phyloP scores from a whole-genome alignment of 495 filamentous ascomycete genomes.

The Articulospora tetracladia region DNA sequence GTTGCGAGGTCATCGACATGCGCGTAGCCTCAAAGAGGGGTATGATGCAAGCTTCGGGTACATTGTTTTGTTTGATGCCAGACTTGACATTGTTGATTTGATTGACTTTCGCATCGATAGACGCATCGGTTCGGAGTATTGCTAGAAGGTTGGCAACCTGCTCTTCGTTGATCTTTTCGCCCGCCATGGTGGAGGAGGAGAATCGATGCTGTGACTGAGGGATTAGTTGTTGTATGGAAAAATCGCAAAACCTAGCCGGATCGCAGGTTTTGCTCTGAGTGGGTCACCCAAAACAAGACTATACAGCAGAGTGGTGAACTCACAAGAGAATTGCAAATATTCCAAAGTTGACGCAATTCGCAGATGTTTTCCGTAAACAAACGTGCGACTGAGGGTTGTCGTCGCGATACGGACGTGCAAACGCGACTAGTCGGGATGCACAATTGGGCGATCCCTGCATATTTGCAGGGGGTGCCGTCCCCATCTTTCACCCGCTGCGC shows the following conservation, averaged over 20 bases:
- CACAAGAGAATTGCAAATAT: background rate
- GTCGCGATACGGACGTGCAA: background rate
- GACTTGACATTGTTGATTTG: conserved; percentile 72
- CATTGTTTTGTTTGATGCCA: conserved; percentile 83
- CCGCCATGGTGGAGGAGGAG: conserved; percentile 31
- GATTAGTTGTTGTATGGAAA: background rate
- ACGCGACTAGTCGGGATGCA: background rate
- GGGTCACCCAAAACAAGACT: background rate
- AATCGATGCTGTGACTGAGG: conserved; percentile 9
- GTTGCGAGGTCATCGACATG: conserved; percentile 64
- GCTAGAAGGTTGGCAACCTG: conserved; percentile 62
- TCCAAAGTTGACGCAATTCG: background rate
- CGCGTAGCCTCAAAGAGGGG: conserved; percentile 72
- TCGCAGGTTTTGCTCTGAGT: background rate
- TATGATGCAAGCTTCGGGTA: conserved; percentile 67
- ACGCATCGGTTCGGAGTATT: conserved; percentile 64
- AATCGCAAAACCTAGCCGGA: background rate
- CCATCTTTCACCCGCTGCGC: too few species aligned
- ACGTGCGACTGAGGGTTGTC: background rate
- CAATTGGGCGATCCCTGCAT: background rate
- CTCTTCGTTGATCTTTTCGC: conserved; percentile 55
- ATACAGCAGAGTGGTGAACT: background rate
- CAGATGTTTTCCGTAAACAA: conserved; percentile 7
- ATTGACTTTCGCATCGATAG: conserved; percentile 66
- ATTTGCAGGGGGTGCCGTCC: too few species aligned